These are phyloP conservation scores for Penicillium decumbens DNA, from an alignment of 2,329 filamentous ascomycete genomes.

Conservation along the genomic window DNA sequence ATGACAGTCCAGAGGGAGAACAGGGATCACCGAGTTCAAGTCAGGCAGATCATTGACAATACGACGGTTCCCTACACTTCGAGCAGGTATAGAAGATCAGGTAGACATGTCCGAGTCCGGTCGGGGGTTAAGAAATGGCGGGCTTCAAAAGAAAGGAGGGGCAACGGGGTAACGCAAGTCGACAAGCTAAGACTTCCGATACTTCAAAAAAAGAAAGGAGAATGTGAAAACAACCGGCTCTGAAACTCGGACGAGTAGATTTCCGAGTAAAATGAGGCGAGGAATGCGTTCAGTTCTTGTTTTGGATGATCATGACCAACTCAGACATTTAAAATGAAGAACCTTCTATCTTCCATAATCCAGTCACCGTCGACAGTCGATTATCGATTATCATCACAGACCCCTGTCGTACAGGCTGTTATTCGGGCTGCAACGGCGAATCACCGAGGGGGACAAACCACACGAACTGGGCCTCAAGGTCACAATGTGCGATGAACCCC, in stretches of 20 bases:
- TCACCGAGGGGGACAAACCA: background rate
- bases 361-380: background rate
- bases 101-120: background rate
- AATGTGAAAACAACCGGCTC: background rate
- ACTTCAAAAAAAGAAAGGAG: background rate
- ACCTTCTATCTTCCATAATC: background rate
- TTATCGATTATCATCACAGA: background rate
- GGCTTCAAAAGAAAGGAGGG: background rate
- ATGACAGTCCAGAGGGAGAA: slow-evolving; percentile 5
- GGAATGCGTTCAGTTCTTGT: background rate
- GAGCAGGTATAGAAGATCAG: background rate
- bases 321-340: background rate
- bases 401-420: background rate
- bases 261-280: background rate
- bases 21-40: background rate
- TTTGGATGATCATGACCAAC: background rate
- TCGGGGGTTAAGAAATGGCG: background rate
- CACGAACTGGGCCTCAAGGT: background rate
- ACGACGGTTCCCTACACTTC: background rate
- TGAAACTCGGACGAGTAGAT: background rate
- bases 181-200: no score
- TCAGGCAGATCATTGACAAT: background rate
- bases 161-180: background rate
- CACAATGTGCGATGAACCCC: background rate
- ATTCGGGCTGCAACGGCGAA: background rate